phyloP scores from a whole-genome alignment of 352 stramenopile genomes.

The Phytophthora colocasiae region DNA sequence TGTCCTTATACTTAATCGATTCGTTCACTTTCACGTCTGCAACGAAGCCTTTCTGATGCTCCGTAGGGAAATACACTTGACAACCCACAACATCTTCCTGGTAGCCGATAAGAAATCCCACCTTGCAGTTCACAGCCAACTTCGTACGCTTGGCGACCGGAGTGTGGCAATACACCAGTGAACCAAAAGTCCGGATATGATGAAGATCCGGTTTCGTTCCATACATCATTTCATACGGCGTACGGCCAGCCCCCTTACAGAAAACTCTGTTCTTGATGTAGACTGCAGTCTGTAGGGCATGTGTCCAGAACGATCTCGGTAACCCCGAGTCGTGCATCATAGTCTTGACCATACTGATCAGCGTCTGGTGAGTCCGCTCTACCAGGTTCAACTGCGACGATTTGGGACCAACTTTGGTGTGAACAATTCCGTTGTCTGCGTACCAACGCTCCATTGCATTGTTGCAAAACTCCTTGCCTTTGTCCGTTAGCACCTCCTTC shows the following conservation, averaged over 20 bases:
- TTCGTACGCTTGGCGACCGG: background rate
- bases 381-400: constrained; percentile 11
- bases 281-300: constrained; percentile 14
- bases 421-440: background rate
- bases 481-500: constrained; percentile 13
- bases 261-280: constrained; percentile 22
- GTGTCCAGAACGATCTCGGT: constrained; percentile 8
- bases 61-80: background rate
- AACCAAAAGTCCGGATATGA: constrained; percentile 12
- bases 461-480: constrained; percentile 21
- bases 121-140: background rate
- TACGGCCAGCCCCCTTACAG: constrained; percentile 6
- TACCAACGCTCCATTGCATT: constrained; percentile 5
- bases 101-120: background rate
- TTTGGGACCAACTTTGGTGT: constrained; percentile 7
- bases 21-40: constrained; percentile 1
- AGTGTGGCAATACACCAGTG: constrained; percentile 6
- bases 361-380: constrained; percentile 7
- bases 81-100: background rate
- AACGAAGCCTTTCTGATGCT: constrained; percentile 6
- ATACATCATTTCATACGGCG: constrained; percentile 6
- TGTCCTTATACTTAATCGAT: constrained; percentile 1
- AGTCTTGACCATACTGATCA: constrained; percentile 16
- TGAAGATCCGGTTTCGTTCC: constrained; percentile 11
- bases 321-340: constrained; percentile 22